Conservation (phyloP, 2,329 filamentous ascomycete species). For the Fusarium sp. region DNA sequence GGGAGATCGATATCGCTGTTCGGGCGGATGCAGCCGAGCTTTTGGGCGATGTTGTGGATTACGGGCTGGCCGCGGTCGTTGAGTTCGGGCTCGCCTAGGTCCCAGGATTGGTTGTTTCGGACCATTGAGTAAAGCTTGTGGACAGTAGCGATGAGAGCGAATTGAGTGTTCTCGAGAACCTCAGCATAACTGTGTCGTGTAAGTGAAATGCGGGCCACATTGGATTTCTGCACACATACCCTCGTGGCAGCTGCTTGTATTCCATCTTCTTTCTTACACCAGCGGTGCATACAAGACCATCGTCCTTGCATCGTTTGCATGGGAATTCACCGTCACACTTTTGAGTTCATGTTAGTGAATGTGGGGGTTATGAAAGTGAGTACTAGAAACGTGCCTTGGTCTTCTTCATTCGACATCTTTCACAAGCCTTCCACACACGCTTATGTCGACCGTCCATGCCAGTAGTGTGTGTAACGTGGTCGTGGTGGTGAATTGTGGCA, state of each 20-base stretch:
- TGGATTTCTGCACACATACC: constrained; percentile 59
- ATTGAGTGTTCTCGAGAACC: constrained; percentile 75
- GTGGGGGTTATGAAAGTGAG: constrained; percentile 14
- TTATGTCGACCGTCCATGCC: constrained; percentile 72
- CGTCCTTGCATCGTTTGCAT: constrained; percentile 77
- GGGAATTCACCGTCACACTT: constrained; percentile 77
- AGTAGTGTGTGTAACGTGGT: constrained; percentile 52
- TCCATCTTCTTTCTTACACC: constrained; percentile 77
- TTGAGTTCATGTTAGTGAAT: constrained; percentile 25
- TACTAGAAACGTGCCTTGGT: constrained; percentile 67
- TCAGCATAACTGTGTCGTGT: constrained; percentile 69
- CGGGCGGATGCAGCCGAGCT: constrained; percentile 74
- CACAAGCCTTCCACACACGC: constrained; percentile 77
- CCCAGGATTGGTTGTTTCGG: constrained; percentile 70
- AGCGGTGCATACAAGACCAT: constrained; percentile 74
- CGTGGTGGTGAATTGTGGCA: constrained; percentile 56
- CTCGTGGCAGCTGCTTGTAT: constrained; percentile 75
- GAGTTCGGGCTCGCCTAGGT: constrained; percentile 73
- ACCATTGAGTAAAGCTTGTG: constrained; percentile 78
- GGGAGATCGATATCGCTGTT: constrained; percentile 73
- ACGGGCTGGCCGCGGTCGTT: constrained; percentile 75
- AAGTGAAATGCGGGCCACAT: constrained; percentile 27
- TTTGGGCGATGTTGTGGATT: constrained; percentile 76
- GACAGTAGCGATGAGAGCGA: constrained; percentile 74
- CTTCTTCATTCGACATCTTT: constrained; percentile 78